Evolutionary conservation across 176 grass and related monocot genomes (phyloP), one percentile per base, ranked within the genome.

Genomic region (Ensete ventricosum): DNA sequence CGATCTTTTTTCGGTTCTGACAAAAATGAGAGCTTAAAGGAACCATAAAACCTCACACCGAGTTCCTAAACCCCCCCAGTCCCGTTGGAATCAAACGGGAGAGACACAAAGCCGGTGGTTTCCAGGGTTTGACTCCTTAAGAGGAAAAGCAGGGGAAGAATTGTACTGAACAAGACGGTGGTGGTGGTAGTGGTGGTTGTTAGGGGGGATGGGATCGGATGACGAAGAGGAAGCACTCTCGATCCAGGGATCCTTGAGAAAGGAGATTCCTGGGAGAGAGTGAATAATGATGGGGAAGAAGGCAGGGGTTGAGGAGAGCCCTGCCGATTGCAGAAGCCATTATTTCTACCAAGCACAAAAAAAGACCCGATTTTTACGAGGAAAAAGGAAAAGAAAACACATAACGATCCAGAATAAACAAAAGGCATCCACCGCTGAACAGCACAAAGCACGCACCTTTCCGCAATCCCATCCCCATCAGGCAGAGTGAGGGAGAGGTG

Each of bases 231-330:
- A 43, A 58, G 72, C 53, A 14, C 76, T 67, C 48, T 25, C 74
- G 74, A 82, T 80, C 78, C 84, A 82, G 64, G 79, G 84, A 80
- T 67, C 77, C 67, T 62, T 16, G 65, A 60, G 65, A 71, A 79
- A 71, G 77, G 66, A 79, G 77, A 79, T 82, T 84, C 72, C 29
- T 64, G 79, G 64, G 34, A 43, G 34, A 43, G 70, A 59, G 81
- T 49, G 34, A 43, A 43, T 43, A 43, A 85, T 82, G 80, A 78
- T 49, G 55, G 84, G 70, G 78, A 72, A 27, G 55, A 19, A 52
- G 50, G 75, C 74, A 83, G 11, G 54, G 4, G 58, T 4, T 12
- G 71, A 43, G 34, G 34, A 43, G 76, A 49, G 83, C 58, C 23
- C 17, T 51, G 17, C 48, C 9, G 48, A 65, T 64, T 69, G 72